Conservation (phyloP, 371 early-diverging fungal genomes). For the Mortierella sp. region DNA sequence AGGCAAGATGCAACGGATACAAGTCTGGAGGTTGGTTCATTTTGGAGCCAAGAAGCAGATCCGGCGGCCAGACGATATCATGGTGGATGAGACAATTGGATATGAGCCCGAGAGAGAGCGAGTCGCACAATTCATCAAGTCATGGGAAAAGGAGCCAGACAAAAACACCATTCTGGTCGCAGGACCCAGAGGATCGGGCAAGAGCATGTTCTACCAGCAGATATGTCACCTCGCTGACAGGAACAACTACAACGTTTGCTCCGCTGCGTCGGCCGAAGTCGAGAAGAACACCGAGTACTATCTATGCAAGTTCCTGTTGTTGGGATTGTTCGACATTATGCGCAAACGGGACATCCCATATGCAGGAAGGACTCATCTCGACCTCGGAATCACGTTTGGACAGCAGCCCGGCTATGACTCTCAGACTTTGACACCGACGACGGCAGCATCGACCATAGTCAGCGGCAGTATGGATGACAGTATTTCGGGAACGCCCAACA, state of each 20-base stretch:
- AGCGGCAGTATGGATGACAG: neutral
- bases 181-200: constrained; percentile 53
- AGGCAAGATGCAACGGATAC: constrained; percentile 67
- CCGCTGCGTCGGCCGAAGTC: constrained; percentile 69
- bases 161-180: constrained; percentile 36
- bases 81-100: constrained; percentile 63
- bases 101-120: constrained; percentile 64
- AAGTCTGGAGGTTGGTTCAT: constrained; percentile 64
- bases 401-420: neutral
- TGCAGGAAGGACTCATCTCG: constrained; percentile 32
- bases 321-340: constrained; percentile 67
- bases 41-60: constrained; percentile 59
- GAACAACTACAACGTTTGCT: constrained; percentile 43
- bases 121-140: constrained; percentile 58
- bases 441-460: neutral
- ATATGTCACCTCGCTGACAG: constrained; percentile 47
- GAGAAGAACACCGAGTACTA: constrained; percentile 71
- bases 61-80: constrained; percentile 25
- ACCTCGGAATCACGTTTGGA: neutral
- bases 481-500: neutral
- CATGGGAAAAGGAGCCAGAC: constrained; percentile 57
- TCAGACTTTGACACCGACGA: neutral
- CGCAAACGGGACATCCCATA: constrained; percentile 36
- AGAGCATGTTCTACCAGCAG: constrained; percentile 53
- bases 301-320: constrained; percentile 61